Percentiles rank a stretch among this genome's conserved stretches.
Conservation (phyloP, 2,329 filamentous ascomycete genomes). For the Colletotrichum theobromicola region DNA sequence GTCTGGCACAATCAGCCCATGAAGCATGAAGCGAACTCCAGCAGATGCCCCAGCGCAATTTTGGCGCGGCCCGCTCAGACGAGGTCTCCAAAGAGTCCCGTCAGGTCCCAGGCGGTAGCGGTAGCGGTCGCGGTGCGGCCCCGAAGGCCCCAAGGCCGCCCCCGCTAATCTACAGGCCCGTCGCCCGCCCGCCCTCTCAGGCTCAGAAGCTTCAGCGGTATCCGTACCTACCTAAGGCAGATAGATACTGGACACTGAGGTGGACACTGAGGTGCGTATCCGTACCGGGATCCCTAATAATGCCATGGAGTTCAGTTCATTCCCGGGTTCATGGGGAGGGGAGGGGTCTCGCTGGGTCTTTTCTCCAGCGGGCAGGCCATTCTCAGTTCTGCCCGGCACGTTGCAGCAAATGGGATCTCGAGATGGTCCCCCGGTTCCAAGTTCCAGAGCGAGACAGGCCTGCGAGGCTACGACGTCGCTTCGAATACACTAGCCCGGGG, state of each 20-base stretch:
- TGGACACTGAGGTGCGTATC: background rate
- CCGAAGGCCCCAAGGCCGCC: background rate
- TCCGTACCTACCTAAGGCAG: background rate
- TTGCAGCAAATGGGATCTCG: background rate
- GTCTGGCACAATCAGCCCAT: constrained; percentile 5
- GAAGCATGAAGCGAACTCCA: constrained; percentile 12
- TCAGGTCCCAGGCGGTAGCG: background rate
- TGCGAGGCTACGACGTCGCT: background rate
- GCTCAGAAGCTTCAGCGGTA: background rate
- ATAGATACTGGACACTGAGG: background rate
- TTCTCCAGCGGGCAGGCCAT: background rate
- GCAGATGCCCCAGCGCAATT: constrained; percentile 11
- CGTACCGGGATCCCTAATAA: background rate
- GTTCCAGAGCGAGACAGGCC: background rate
- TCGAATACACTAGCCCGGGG: background rate
- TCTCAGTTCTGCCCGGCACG: background rate
- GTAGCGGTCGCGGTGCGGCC: background rate
- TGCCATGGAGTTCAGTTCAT: background rate
- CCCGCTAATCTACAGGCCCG: constrained; percentile 23
- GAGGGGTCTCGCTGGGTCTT: background rate
- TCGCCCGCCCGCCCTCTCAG: constrained; percentile 12
- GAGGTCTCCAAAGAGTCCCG: background rate
- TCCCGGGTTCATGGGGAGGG: background rate
- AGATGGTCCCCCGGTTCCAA: background rate
- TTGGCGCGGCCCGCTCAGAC: constrained; percentile 19